phyloP scores from a whole-genome alignment of 805 yeast genomes.

The Ogataea polymorpha region DNA sequence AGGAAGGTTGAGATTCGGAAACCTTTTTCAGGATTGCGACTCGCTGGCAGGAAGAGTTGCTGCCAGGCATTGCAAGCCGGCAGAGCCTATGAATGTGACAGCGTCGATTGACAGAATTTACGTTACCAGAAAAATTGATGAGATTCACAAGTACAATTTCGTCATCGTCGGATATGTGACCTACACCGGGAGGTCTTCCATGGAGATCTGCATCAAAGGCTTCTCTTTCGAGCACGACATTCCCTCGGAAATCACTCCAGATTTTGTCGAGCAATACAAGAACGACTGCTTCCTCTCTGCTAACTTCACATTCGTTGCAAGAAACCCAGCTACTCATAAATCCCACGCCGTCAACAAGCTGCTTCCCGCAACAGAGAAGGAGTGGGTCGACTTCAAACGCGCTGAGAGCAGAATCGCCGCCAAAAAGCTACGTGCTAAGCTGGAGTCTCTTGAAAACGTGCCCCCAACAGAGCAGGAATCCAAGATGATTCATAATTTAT shows the following conservation, averaged over 20 bases:
- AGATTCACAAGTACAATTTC: constrained; percentile 69
- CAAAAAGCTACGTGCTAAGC: constrained; percentile 73
- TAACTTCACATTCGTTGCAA: constrained; percentile 91
- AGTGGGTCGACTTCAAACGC: constrained; percentile 79
- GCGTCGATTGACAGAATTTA: constrained; percentile 92
- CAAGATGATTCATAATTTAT: constrained; percentile 70
- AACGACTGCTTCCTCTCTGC: constrained; percentile 81
- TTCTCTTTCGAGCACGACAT: constrained; percentile 62
- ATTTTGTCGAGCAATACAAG: constrained; percentile 46
- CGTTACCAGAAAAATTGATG: constrained; percentile 80
- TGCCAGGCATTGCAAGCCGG: constrained; percentile 89
- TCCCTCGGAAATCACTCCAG: constrained; percentile 51
- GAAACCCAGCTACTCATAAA: constrained; percentile 89
- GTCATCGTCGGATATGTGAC: constrained; percentile 87
- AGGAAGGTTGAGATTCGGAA: constrained; percentile 91
- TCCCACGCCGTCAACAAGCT: constrained; percentile 83
- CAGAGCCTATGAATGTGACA: constrained; percentile 92
- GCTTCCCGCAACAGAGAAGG: constrained; percentile 69
- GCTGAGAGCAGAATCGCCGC: constrained; percentile 89
- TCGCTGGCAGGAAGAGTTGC: constrained; percentile 94
- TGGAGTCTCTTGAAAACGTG: constrained; percentile 53
- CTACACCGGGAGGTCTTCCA: constrained; percentile 92
- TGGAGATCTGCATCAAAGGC: constrained; percentile 92
- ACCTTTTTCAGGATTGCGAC: constrained; percentile 89
- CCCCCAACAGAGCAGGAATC: constrained; percentile 83